A percentile compares a stretch with the other conserved stretches of the same genome.
These are phyloP conservation scores for Lachancea fermentati DNA, from an alignment of 805 yeast species.

Conservation along the genomic window DNA sequence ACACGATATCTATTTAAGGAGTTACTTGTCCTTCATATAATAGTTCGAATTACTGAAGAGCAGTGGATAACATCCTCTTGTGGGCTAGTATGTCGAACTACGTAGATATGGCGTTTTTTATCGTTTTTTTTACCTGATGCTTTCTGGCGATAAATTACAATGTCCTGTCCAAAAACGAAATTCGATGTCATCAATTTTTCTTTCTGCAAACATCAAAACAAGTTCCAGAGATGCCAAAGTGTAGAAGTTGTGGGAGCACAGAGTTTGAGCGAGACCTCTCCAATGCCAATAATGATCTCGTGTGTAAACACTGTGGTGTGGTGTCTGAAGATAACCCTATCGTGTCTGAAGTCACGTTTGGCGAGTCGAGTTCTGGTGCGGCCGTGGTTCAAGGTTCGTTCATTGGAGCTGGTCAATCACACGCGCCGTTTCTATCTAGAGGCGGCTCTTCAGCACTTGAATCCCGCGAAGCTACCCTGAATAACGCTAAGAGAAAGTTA, in stretches of 20 bases:
- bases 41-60: no score
- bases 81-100: no score
- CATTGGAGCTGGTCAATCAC: constrained; percentile 79
- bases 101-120: no score
- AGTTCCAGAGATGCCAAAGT: constrained; percentile 14
- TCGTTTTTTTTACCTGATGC: no score
- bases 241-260: constrained; percentile 49
- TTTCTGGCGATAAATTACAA: no score
- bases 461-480: constrained; percentile 81
- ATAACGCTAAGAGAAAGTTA: constrained; percentile 76
- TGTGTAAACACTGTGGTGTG: constrained; percentile 78
- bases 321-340: constrained; percentile 91
- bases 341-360: constrained; percentile 91
- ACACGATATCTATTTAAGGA: no score
- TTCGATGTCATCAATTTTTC: neutral
- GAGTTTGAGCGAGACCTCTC: constrained; percentile 47
- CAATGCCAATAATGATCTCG: constrained; percentile 66
- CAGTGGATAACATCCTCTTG: no score
- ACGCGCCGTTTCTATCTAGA: constrained; percentile 50
- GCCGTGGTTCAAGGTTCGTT: constrained; percentile 94
- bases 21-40: no score
- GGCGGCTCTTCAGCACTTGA: constrained; percentile 74
- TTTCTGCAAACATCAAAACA: neutral
- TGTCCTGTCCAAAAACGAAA: neutral
- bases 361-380: constrained; percentile 88